Base-by-base conservation (phyloP, 1,284 basidiomycete species). In the Sporisorium graminicola region DNA sequence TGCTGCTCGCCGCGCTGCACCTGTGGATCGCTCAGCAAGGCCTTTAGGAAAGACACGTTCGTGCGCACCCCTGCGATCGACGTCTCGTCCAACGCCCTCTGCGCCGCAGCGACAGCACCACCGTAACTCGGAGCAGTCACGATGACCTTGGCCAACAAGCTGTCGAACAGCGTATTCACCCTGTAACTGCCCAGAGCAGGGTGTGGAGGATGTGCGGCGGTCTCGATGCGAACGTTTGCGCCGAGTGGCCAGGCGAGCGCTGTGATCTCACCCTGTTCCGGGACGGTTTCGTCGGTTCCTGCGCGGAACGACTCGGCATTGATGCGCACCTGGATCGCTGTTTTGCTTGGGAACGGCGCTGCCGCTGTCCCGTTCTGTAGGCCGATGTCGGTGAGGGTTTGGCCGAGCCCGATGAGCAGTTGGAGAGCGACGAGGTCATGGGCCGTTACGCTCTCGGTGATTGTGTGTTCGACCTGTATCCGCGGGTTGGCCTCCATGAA, bases 401-500 rank as follows among this genome's bases (percentile, higher is more conserved):
- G 20, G 1, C 74, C 77, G 9, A 73, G 60, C 1, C 52, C 70
- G 5, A 79, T 29, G 1, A 49, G 62, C 7, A 77, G 47, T 43
- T 79, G 77, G 3, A 73, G 52, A 0, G 57, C 58, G 1, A 77
- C 73, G 9, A 79, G 43, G 37, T 79, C 77, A 50, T 46, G 5
- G 3, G 58, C 63, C 3, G 59, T 66, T 14, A 73, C 61, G 10
- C 65, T 42, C 33, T 79, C 77, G 13, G 77, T 80, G 20, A 77
- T 56, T 8, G 78, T 75, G 51, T 77, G 76, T 16, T 77, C 75
- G 14, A 80, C 78, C 49, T 80, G 78, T 8, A 80, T 68, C 22
- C 78, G 49, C 22, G 78, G 78, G 31, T 80, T 80, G 8, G 62
- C 70, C 42, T 80, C 78, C 58, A 80, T 70, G 29, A 80, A 78